These are phyloP conservation scores for Isatis tinctoria DNA, from an alignment of 345 rosid genomes.

Conservation along the genomic window DNA sequence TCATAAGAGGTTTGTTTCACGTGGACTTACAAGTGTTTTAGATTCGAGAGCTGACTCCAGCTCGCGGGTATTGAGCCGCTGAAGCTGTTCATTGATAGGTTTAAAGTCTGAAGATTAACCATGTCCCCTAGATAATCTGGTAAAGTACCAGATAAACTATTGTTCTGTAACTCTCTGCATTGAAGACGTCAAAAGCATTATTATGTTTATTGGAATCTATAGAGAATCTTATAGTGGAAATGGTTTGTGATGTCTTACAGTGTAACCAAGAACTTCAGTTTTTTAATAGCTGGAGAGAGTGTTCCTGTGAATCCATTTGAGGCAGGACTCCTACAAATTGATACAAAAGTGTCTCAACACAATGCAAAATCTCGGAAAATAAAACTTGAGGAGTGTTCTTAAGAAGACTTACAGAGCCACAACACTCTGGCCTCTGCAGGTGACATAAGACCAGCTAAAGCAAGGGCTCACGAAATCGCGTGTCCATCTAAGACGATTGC, in stretches of 20 bases:
- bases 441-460: slow-evolving; percentile 79
- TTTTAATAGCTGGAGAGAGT: slow-evolving; percentile 63
- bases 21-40: slow-evolving; percentile 60
- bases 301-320: slow-evolving; percentile 83
- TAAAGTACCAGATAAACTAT: slow-evolving; percentile 59
- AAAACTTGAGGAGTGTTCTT: neutral
- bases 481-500: slow-evolving; percentile 50
- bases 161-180: slow-evolving; percentile 86
- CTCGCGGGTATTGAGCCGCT: slow-evolving; percentile 61
- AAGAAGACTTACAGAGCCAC: slow-evolving; percentile 56
- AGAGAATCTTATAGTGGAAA: neutral
- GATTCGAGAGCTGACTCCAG: slow-evolving; percentile 67
- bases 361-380: neutral
- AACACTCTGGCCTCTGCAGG: slow-evolving; percentile 66
- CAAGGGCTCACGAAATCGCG: slow-evolving; percentile 71
- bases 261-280: slow-evolving; percentile 63
- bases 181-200: slow-evolving; percentile 3
- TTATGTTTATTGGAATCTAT: neutral
- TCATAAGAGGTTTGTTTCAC: neutral
- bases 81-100: slow-evolving; percentile 76
- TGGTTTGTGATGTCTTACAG: slow-evolving; percentile 48
- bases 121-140: slow-evolving; percentile 68
- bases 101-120: slow-evolving; percentile 54
- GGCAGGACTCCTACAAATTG: slow-evolving; percentile 51
- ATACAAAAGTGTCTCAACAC: neutral